Base-by-base conservation (phyloP, 179 eudicot species). In the Beta lomatogona region DNA sequence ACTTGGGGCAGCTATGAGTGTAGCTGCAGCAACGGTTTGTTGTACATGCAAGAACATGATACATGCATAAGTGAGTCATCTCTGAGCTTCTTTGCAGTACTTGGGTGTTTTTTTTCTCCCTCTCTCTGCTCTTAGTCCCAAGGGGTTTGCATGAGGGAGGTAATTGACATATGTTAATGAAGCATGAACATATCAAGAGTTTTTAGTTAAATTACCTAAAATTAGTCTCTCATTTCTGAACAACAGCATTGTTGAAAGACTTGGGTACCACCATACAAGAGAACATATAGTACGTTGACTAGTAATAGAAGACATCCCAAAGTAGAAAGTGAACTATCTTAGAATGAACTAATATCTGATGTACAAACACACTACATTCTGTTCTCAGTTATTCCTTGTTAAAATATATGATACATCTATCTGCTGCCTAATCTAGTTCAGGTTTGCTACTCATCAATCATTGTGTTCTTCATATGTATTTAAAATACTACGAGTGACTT, bases 1-100 rank as follows among this genome's bases (percentile, higher is more conserved):
- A 94, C 98, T 61, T 95, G 98, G 99, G 99, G 99, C 12, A 89
- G 94, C 72, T 95, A 86, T 28, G 92, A 90, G 53, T 96, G 99
- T 88, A 88, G 88, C 81, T 96, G 99, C 85, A 79, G 83, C 16
- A 88, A 88, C 41, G 89, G 91, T 65, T 75, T 87, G 73, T 80
- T 92, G 52, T 96, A 96, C 89, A 92, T 96, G 90, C 90, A 87
- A 50, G 98, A 94, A 72, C 98, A 94, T 63, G 99, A 97, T 82
- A 88, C 91, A 3, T 94, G 98, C 85, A 97, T 94, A 84, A 82
- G 99, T 94, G 86, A 87, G 90, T 87, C 36, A 4, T 58, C 82
- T 79, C 13, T 53, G 22, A 66, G 22, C 71, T 59, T 70, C 21
- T 41, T 7, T 59, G 12, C 0, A 9, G 58, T 66, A 9, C 11